phyloP scores from a whole-genome alignment of 192 early-diverging fungal genomes.

The Rhizophagus clarus region DNA sequence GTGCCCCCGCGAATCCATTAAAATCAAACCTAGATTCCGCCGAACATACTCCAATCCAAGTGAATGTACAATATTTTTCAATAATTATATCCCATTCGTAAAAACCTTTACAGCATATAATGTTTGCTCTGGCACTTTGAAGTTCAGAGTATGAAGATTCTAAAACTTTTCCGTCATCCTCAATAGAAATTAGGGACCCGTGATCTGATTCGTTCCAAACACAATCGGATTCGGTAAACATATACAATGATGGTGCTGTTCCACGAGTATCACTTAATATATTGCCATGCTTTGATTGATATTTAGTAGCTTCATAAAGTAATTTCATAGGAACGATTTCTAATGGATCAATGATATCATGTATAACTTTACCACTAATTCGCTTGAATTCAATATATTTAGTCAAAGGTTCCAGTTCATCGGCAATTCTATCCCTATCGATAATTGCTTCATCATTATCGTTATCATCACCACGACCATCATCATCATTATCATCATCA shows the following conservation, averaged over 20 bases:
- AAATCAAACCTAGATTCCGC: not conserved
- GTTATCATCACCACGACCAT: no score
- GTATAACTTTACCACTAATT: not conserved
- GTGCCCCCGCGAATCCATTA: not conserved
- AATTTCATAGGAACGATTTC: not conserved
- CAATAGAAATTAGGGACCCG: not conserved
- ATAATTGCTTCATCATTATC: not conserved
- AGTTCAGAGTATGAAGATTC: not conserved
- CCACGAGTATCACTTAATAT: not conserved
- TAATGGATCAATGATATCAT: slow-evolving; percentile 12
- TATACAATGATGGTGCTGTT: no score
- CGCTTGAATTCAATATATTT: not conserved
- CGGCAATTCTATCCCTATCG: not conserved
- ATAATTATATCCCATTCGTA: slow-evolving; percentile 28
- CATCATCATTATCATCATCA: not conserved
- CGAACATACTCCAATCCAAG: not conserved
- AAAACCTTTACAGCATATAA: not conserved
- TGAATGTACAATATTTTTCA: not conserved
- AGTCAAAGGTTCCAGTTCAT: not conserved
- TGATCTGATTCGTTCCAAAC: not conserved
- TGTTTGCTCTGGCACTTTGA: not conserved
- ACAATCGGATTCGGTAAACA: not conserved
- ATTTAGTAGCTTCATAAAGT: not conserved
- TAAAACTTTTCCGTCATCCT: not conserved
- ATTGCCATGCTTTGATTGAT: not conserved